Conservation (phyloP, 176 grass and related monocot genomes). For the Poa annua region DNA sequence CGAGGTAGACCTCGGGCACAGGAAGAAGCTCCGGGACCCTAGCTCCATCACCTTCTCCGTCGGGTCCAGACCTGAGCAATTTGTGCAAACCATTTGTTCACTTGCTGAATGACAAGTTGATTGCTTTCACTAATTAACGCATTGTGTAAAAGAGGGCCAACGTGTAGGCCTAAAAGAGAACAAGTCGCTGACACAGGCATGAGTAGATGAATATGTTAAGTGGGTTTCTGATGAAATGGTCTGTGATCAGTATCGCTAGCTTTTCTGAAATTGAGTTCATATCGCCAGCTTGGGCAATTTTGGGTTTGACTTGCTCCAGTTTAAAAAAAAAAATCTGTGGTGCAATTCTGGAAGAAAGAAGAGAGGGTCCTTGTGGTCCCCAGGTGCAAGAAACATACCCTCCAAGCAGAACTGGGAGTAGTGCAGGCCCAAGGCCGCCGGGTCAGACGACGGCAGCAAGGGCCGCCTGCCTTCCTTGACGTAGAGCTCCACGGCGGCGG, state of each 20-base stretch:
- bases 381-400: slow-evolving; percentile 48
- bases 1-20: slow-evolving; percentile 59
- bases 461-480: slow-evolving; percentile 78
- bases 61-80: slow-evolving; percentile 58
- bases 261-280: too few species aligned
- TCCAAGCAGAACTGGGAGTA: slow-evolving; percentile 96
- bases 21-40: slow-evolving; percentile 95
- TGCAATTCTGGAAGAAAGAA: neutral
- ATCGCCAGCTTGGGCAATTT: neutral
- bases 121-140: neutral
- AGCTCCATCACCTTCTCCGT: slow-evolving; percentile 71
- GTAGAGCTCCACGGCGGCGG: slow-evolving; percentile 60
- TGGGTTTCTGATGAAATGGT: too few species aligned
- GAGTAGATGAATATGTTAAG: too few species aligned
- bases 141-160: neutral
- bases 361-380: neutral
- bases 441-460: slow-evolving; percentile 49
- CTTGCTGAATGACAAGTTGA: neutral
- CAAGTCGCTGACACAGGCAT: neutral
- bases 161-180: neutral
- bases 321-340: neutral
- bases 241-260: too few species aligned
- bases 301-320: neutral
- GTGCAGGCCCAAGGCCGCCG: slow-evolving; percentile 67
- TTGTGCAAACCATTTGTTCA: neutral